Conservation (phyloP, 495 filamentous ascomycete genomes). For the Trichodelitschia bisporula region DNA sequence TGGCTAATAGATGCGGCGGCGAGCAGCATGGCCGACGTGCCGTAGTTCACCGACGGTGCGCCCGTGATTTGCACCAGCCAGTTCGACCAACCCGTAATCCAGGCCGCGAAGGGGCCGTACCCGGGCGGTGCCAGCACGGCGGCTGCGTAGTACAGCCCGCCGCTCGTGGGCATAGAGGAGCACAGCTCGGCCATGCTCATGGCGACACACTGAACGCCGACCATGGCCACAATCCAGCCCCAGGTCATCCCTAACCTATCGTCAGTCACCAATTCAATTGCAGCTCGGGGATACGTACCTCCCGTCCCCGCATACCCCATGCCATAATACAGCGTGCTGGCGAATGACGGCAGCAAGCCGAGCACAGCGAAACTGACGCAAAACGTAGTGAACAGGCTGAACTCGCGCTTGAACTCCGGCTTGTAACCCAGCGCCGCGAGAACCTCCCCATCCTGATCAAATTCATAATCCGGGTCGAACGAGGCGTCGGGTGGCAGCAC, state of each 20-base stretch:
- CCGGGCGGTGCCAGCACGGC: constrained; percentile 57
- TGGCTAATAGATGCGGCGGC: constrained; percentile 44
- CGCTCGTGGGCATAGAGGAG: constrained; percentile 45
- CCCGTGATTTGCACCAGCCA: constrained; percentile 38
- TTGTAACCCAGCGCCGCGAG: constrained; percentile 52
- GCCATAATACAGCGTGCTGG: constrained; percentile 51
- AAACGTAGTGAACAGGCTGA: constrained; percentile 64
- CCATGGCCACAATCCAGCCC: constrained; percentile 57
- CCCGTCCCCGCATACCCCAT: constrained; percentile 64
- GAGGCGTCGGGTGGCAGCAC: constrained; percentile 42
- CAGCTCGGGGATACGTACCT: constrained; percentile 8
- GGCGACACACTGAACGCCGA: constrained; percentile 51
- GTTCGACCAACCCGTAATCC: constrained; percentile 37
- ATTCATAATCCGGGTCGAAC: constrained; percentile 22
- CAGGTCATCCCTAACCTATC: constrained; percentile 71
- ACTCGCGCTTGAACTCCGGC: constrained; percentile 62
- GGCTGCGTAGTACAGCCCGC: constrained; percentile 56
- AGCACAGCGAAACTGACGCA: constrained; percentile 57
- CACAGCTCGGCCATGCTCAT: constrained; percentile 43
- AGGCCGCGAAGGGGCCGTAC: constrained; percentile 51
- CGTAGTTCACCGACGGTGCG: constrained; percentile 24
- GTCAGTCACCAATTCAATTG: too few species aligned
- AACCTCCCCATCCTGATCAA: constrained; percentile 36
- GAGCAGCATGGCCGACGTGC: constrained; percentile 45
- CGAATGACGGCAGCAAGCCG: constrained; percentile 49